Percentiles rank a stretch among this genome's conserved stretches.
Conservation (phyloP, 352 stramenopile genomes). For the Globisporangium solare region DNA sequence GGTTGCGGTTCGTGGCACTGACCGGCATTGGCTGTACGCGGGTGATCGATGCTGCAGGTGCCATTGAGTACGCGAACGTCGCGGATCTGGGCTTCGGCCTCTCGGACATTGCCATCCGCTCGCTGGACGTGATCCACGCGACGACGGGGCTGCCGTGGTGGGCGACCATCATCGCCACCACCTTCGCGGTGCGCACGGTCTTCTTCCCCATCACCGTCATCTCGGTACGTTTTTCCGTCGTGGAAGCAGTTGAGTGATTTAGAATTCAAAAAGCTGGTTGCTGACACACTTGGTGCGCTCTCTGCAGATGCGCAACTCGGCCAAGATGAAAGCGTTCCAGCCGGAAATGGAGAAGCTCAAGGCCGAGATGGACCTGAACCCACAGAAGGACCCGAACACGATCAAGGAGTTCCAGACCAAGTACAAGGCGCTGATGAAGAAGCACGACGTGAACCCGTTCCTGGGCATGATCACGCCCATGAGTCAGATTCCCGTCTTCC, state of each 20-base stretch:
- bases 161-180: conserved; percentile 82
- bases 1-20: too few relatives aligned
- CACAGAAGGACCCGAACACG: conserved; percentile 38
- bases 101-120: conserved; percentile 68
- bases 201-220: conserved; percentile 79
- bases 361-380: conserved; percentile 53
- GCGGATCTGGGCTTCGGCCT: conserved; percentile 67
- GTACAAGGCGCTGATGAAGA: conserved; percentile 79
- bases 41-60: too few relatives aligned
- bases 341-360: conserved; percentile 82
- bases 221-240: conserved; percentile 54
- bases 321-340: conserved; percentile 81
- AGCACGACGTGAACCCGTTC: conserved; percentile 79
- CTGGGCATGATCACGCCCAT: conserved; percentile 66
- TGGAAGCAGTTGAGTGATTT: background rate
- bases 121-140: conserved; percentile 68
- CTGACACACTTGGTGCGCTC: background rate
- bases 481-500: conserved; percentile 76
- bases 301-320: conserved; percentile 71
- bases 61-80: conserved; percentile 46
- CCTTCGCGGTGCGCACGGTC: conserved; percentile 60
- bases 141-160: conserved; percentile 86
- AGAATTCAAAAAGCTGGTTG: background rate
- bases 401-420: conserved; percentile 60
- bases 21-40: too few relatives aligned